Evolutionary conservation across 768 basidiomycete species (phyloP).

Genomic region (Termitomyces sp.): DNA sequence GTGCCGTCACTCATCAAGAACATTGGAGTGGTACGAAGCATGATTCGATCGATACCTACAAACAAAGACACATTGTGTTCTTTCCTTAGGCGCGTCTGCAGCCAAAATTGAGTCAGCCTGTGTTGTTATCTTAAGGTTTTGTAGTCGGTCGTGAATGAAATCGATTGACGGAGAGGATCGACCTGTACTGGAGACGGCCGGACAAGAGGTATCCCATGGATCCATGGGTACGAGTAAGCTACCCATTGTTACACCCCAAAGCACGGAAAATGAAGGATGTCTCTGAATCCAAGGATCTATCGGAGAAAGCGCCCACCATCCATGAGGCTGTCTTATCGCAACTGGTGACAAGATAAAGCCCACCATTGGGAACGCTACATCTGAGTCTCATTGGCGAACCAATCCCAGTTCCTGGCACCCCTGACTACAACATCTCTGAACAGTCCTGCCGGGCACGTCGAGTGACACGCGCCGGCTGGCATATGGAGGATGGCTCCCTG

Average conservation of each 20-base stretch:
- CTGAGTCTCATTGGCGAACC: constrained; percentile 9
- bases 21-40: constrained; percentile 7
- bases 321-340: constrained; percentile 15
- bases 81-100: constrained; percentile 4
- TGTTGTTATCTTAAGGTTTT: neutral
- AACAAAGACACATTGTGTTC: constrained; percentile 12
- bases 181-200: constrained; percentile 10
- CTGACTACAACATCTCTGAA: constrained; percentile 6
- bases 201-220: constrained; percentile 9
- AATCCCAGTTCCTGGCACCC: constrained; percentile 11
- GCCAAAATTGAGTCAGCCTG: constrained; percentile 7
- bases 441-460: constrained; percentile 7
- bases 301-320: constrained; percentile 11
- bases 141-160: constrained; percentile 1
- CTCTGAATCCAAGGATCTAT: constrained; percentile 3
- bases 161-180: constrained; percentile 2
- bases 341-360: constrained; percentile 17
- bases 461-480: constrained; percentile 8
- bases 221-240: constrained; percentile 12
- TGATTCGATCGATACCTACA: constrained; percentile 12
- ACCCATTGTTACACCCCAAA: neutral
- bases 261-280: constrained; percentile 7
- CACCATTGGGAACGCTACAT: constrained; percentile 11
- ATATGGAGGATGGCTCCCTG: constrained; percentile 11
- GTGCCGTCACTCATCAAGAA: neutral